Base-by-base conservation (phyloP, 106 monocot species). In the Apostasia shenzhenica region DNA sequence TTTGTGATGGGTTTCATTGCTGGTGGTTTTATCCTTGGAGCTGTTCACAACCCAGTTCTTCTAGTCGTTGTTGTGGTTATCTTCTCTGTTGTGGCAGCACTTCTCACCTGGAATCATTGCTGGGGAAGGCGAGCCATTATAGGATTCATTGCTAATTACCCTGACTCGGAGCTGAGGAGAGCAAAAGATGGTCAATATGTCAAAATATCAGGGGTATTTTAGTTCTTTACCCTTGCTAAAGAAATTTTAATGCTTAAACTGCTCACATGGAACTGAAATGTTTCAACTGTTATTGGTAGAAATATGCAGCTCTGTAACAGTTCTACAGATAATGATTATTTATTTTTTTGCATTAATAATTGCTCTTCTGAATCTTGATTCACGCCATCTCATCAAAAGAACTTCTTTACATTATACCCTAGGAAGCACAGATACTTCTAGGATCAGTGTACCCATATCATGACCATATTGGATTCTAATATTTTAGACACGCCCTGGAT, bases 171-270 rank as follows among this genome's bases (percentile, higher is more conserved):
- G n/a, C 77, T 81, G 41, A 72, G 81, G 59, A 73, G 69, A 46
- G 77, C 81, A 50, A 77, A 77, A 67, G 69, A 81, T 81, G 81
- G 81, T 68, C 73, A 81, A 55, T 81, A 73, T 65, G 69, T 81
- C 58, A 81, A 81, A 63, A 58, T 81, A 10, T 73, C 81, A 69
- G 81, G 76, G 81, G 76, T 81, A 72, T n/a, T 75, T 66, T 37
- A 48, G 3, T 39, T 46, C 3, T 52, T 38, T 42, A 3, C 7
- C 1, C 2, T 14, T 41, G 55, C 41, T 43, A 8, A 63, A 63
- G 26, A 1, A 6, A 1, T 37, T 14, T 59, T 5, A n/a, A 5
- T 14, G 26, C 14, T 38, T 59, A 7, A 7, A 14, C 6, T 14
- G 13, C 38, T 37, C 5, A 26, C 38, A 2, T 7, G 38, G 26